Evolutionary conservation across 371 early-diverging fungal genomes (phyloP).

Genomic region (Quaeritorhiza haematococci): DNA sequence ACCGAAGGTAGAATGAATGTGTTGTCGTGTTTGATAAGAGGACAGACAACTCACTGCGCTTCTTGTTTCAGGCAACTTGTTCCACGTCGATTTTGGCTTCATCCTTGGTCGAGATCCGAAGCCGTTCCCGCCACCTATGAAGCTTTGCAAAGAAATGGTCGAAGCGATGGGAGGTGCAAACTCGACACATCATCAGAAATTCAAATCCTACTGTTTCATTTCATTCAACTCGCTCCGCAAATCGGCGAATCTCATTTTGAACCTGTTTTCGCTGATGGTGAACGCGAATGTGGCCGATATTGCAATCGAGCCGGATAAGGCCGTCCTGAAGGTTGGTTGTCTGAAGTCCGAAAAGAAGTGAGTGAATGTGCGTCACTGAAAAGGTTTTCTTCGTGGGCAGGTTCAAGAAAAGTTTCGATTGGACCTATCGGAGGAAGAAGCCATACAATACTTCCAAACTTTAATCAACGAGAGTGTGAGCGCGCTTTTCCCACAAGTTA

Average conservation of each 20-base stretch:
- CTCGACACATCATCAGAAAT: constrained; percentile 74
- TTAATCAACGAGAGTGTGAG: constrained; percentile 88
- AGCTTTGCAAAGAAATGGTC: constrained; percentile 97
- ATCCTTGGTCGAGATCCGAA: constrained; percentile 97
- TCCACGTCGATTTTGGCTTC: constrained; percentile 98
- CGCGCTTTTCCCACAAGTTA: constrained; percentile 95
- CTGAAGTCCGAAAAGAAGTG: neutral
- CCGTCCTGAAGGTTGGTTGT: constrained; percentile 73
- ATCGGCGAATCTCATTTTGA: constrained; percentile 88
- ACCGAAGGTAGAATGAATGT: constrained; percentile 56
- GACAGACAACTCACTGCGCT: neutral
- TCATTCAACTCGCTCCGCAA: constrained; percentile 90
- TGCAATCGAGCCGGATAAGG: constrained; percentile 93
- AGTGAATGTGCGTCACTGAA: neutral
- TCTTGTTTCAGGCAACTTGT: constrained; percentile 63
- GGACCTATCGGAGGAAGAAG: constrained; percentile 89
- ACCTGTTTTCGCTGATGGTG: constrained; percentile 92
- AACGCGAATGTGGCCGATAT: constrained; percentile 93
- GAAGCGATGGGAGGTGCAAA: constrained; percentile 95
- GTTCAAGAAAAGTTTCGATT: constrained; percentile 92
- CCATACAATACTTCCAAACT: constrained; percentile 85
- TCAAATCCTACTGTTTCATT: constrained; percentile 85
- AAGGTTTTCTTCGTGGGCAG: constrained; percentile 25
- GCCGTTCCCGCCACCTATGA: constrained; percentile 98
- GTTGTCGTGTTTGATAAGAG: neutral